Evolutionary conservation across 495 filamentous ascomycete genomes (phyloP), one percentile per base, ranked within the genome.

Genomic region (Aspergillus kassunensis): DNA sequence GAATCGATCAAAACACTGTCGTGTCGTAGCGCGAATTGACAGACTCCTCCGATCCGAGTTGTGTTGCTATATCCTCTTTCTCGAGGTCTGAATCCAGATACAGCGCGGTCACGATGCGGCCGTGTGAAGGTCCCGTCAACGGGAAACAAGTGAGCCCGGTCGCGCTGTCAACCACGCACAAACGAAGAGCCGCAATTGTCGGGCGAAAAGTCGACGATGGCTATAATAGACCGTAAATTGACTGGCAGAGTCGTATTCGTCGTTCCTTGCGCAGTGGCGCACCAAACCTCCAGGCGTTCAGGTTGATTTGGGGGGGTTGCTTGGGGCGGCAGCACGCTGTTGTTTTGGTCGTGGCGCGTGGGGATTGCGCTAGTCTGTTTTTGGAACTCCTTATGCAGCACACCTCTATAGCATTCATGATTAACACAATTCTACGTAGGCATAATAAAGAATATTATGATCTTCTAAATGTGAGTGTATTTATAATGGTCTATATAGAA

Each of bases 311-410:
- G 41, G 51, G 42, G 55, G 49, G 57, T 58, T 56, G 52, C 48
- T 51, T 40, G 51, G 44, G 50, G 33, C 50, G 49, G 54, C 51
- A 55, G 68, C 69, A 74, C 71, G 69, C 71, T 69, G 65, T 74
- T 75, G 70, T 73, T 75, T 75, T 75, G 72, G 70, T 75, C 64
- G 63, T 68, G 61, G 68, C 68, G 71, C 68, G 71, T 69, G 71
- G 69, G 66, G 63, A 53, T 23, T 21, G 53, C 70, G 62, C 72
- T 75, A 75, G 61, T 53, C 67, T 57, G 13, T 16, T 73, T 73
- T 59, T 49, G 61, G 57, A 46, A n/a, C 24, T 15, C n/a, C 37
- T 43, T 29, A 27, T n/a, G n/a, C n/a, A n/a, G n/a, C n/a, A n/a
- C n/a, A n/a, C n/a, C n/a, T n/a, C n/a, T n/a, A n/a, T n/a, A n/a